phyloP scores from a whole-genome alignment of 768 basidiomycete genomes.

The Serendipita sp. region DNA sequence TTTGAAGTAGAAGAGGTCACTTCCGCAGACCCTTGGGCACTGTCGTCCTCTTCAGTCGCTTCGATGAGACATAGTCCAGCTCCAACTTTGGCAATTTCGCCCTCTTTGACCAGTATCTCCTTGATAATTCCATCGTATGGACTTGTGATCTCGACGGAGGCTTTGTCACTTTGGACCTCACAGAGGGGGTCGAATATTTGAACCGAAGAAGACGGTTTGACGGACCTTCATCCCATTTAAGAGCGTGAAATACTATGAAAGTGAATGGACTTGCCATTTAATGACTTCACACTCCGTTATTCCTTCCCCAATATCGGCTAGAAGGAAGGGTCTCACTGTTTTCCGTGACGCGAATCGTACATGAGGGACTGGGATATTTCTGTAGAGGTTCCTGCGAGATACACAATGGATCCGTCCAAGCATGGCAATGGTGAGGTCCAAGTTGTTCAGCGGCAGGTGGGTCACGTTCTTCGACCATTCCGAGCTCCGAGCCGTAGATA shows the following conservation, averaged over 20 bases:
- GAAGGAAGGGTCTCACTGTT: slow-evolving; percentile 10
- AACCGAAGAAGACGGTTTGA: slow-evolving; percentile 35
- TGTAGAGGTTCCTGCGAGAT: background rate
- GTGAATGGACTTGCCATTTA: slow-evolving; percentile 34
- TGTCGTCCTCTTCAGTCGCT: slow-evolving; percentile 41
- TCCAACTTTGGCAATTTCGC: slow-evolving; percentile 74
- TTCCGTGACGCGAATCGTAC: background rate
- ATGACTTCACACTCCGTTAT: slow-evolving; percentile 85
- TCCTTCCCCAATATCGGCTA: slow-evolving; percentile 51
- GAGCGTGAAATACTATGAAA: background rate
- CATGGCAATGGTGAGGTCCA: background rate
- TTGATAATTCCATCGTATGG: slow-evolving; percentile 66
- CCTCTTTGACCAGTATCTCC: slow-evolving; percentile 60
- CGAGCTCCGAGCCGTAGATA: background rate
- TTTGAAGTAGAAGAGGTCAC: slow-evolving; percentile 12
- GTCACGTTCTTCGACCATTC: background rate
- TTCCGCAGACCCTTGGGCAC: slow-evolving; percentile 12
- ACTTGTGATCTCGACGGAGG: slow-evolving; percentile 78
- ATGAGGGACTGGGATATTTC: background rate
- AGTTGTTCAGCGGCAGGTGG: background rate
- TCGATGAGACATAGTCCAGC: slow-evolving; percentile 64
- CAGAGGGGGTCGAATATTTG: slow-evolving; percentile 50
- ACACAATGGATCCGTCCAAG: background rate
- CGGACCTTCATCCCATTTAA: slow-evolving; percentile 32
- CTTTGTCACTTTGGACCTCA: slow-evolving; percentile 83